phyloP scores from a whole-genome alignment of 1,284 basidiomycete genomes.

The Exobasidium cylindrosporum region DNA sequence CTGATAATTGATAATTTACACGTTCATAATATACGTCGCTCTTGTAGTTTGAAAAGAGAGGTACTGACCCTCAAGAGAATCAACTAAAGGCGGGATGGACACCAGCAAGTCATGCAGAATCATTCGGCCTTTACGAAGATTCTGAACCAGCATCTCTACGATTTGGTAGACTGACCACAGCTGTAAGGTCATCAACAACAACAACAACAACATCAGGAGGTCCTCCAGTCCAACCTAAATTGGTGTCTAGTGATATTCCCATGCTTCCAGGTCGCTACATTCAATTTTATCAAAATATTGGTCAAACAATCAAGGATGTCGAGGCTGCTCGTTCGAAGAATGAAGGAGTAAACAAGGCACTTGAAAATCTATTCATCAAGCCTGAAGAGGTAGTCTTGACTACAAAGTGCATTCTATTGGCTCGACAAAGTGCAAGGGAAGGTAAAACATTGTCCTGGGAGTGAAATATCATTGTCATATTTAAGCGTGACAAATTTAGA shows the following conservation, averaged over 20 bases:
- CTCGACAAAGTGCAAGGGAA: conserved; percentile 16
- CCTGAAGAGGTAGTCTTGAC: conserved; percentile 4
- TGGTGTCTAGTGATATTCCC: conserved; percentile 39
- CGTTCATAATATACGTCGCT: conserved; percentile 2
- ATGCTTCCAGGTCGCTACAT: conserved; percentile 49
- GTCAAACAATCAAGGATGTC: conserved; percentile 34
- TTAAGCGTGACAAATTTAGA: not conserved
- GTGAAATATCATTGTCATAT: not conserved
- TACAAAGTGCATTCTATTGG: conserved; percentile 14
- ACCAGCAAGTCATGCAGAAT: conserved; percentile 27
- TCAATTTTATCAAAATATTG: conserved; percentile 45
- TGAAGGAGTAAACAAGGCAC: not conserved
- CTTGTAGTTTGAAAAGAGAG: conserved; percentile 40
- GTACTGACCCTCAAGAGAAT: conserved; percentile 50
- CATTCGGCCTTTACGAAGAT: conserved; percentile 46
- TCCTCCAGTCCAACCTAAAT: conserved; percentile 34
- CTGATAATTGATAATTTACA: too few species aligned
- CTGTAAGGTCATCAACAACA: conserved; percentile 22
- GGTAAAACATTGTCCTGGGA: conserved; percentile 14
- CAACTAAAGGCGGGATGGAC: conserved; percentile 51
- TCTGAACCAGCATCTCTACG: conserved; percentile 25
- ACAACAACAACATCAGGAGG: conserved; percentile 16
- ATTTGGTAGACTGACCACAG: conserved; percentile 42
- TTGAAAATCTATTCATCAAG: conserved; percentile 15
- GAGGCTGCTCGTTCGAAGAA: conserved; percentile 20